Evolutionary conservation across 169 alveolate genomes (phyloP).

Genomic region (Cryptosporidium parvum): DNA sequence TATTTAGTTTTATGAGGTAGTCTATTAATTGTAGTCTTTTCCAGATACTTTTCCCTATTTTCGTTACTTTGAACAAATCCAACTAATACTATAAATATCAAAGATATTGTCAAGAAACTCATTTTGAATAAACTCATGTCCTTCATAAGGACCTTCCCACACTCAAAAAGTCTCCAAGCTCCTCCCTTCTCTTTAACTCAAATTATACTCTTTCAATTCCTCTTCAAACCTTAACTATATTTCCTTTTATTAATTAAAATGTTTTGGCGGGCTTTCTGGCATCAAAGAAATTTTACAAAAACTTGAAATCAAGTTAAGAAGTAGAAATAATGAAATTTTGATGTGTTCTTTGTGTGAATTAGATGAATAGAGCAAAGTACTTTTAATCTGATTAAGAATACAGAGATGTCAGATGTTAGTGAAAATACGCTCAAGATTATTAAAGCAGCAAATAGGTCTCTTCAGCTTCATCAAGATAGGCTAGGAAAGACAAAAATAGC

Average conservation of each 20-base stretch:
- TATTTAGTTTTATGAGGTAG: constrained; percentile 29
- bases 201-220: not conserved
- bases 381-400: not conserved
- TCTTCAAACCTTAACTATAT: not conserved
- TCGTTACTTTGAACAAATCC: not conserved
- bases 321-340: not conserved
- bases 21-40: constrained; percentile 14
- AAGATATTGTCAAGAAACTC: not conserved
- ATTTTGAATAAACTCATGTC: not conserved
- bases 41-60: not conserved
- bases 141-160: not conserved
- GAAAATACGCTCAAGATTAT: constrained; percentile 32
- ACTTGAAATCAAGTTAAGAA: not conserved
- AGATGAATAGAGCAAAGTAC: not conserved
- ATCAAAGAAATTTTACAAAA: too few relatives aligned
- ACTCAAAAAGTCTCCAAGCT: not conserved
- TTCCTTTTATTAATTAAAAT: too few relatives aligned
- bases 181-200: not conserved
- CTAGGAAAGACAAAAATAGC: not conserved
- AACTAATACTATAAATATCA: not conserved
- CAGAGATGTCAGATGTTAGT: constrained; percentile 3
- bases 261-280: not conserved
- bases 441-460: constrained; percentile 50
- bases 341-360: not conserved
- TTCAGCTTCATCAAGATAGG: constrained; percentile 16